These are phyloP conservation scores for Microstegium vimineum DNA, from an alignment of 176 grass and related monocot genomes.

Conservation along the genomic window DNA sequence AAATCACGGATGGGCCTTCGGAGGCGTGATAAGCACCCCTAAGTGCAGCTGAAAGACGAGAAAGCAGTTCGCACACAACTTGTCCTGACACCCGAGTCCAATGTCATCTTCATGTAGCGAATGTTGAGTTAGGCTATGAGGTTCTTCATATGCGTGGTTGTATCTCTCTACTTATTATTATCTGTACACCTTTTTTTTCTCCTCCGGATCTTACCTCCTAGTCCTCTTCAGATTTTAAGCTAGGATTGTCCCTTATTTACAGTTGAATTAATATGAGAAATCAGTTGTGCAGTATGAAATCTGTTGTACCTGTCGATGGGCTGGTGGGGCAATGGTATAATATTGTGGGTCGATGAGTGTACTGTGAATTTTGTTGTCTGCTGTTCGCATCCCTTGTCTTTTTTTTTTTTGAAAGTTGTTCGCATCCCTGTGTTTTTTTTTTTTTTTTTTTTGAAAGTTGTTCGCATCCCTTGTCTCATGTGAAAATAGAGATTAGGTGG, in stretches of 20 bases:
- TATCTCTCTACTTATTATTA: background rate
- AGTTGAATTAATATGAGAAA: background rate
- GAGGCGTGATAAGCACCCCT: conserved; percentile 45
- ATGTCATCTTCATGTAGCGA: conserved; percentile 10
- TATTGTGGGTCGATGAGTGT: background rate
- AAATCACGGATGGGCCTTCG: conserved; percentile 93
- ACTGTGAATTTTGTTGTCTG: background rate
- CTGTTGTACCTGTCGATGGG: background rate
- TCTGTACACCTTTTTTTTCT: background rate
- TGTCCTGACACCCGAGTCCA: background rate
- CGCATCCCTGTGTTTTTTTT: too few species aligned
- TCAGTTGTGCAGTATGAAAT: background rate
- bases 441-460: too few species aligned
- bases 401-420: too few species aligned
- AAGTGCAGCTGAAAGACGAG: conserved; percentile 25
- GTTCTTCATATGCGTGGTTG: background rate
- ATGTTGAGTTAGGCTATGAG: conserved; percentile 17
- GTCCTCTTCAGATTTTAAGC: background rate
- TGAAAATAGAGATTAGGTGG: background rate
- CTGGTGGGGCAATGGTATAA: background rate
- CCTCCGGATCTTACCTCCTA: background rate
- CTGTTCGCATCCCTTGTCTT: background rate
- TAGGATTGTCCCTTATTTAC: background rate
- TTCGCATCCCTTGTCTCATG: background rate
- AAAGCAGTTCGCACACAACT: background rate